Percentiles rank a stretch among this genome's conserved stretches.
Evolutionary conservation across 176 grass and related monocot genomes (phyloP).

Genomic region (Saccharum spontaneum): DNA sequence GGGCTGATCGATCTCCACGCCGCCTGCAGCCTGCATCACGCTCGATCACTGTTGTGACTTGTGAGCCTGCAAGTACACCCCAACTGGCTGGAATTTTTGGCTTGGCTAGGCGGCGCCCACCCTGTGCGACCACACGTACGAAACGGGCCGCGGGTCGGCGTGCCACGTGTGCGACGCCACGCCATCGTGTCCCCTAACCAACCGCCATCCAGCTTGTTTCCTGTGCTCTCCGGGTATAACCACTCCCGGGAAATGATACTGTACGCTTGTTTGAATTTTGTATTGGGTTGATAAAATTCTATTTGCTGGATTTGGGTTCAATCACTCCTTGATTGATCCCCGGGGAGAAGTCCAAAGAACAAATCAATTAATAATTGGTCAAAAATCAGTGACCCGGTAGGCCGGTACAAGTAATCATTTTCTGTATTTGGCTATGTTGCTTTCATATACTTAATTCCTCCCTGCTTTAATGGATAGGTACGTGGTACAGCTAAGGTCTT

Average conservation of each 20-base stretch:
- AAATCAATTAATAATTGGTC: background rate
- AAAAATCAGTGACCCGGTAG: too few relatives aligned
- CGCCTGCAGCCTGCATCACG: background rate
- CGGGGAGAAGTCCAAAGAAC: background rate
- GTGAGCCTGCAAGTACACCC: background rate
- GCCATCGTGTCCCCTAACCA: constrained; percentile 19
- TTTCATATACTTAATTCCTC: background rate
- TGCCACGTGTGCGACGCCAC: background rate
- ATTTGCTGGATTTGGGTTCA: too few relatives aligned
- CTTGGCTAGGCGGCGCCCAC: constrained; percentile 25
- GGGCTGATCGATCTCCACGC: background rate
- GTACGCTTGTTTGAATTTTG: background rate
- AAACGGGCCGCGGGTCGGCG: background rate
- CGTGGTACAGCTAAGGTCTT: background rate
- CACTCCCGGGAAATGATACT: constrained; percentile 15
- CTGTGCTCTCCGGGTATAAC: background rate
- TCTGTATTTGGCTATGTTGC: too few relatives aligned
- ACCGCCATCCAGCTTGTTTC: background rate
- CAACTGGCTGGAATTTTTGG: constrained; percentile 12
- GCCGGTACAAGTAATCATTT: too few relatives aligned
- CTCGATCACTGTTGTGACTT: background rate
- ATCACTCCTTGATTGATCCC: background rate
- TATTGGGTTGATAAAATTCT: background rate
- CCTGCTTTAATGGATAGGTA: background rate
- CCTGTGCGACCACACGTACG: background rate